Percentiles rank a stretch among this genome's conserved stretches.
Evolutionary conservation across 768 basidiomycete species (phyloP).

Genomic region (Panaeolus papilionaceus): DNA sequence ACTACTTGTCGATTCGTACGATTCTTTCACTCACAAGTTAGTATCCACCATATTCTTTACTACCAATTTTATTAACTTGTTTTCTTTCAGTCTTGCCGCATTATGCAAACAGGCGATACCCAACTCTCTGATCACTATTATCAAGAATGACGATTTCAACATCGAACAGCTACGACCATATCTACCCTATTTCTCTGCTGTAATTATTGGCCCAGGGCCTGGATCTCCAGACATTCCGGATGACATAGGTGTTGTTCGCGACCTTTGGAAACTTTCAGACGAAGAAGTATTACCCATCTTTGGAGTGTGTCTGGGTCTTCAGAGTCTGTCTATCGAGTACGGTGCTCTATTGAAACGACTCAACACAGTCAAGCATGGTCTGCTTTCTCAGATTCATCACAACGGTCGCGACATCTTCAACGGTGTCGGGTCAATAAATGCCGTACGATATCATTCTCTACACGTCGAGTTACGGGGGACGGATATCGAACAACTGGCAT

Average conservation of each 20-base stretch:
- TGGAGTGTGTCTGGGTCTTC: conserved; percentile 84
- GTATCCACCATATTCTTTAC: conserved; percentile 31
- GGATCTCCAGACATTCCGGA: conserved; percentile 68
- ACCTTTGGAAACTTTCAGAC: conserved; percentile 71
- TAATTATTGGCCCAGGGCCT: conserved; percentile 82
- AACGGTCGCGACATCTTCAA: conserved; percentile 64
- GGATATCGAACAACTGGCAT: conserved; percentile 70
- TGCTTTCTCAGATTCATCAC: conserved; percentile 71
- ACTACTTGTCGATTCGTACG: conserved; percentile 82
- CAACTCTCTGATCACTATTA: conserved; percentile 65
- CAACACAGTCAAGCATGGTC: conserved; percentile 78
- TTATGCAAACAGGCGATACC: conserved; percentile 71
- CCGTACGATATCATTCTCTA: conserved; percentile 84
- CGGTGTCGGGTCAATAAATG: conserved; percentile 56
- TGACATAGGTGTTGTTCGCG: conserved; percentile 73
- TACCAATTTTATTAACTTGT: conserved; percentile 3
- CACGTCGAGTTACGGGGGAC: conserved; percentile 56
- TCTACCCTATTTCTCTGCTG: conserved; percentile 67
- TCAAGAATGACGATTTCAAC: conserved; percentile 72
- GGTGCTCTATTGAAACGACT: conserved; percentile 69
- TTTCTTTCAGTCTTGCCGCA: conserved; percentile 65
- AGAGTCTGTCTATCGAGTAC: conserved; percentile 71
- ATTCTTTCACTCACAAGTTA: conserved; percentile 90
- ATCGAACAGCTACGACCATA: conserved; percentile 55
- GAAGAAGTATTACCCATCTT: conserved; percentile 69